phyloP scores from a whole-genome alignment of 257 asterid species.

The Solanum phureja region DNA sequence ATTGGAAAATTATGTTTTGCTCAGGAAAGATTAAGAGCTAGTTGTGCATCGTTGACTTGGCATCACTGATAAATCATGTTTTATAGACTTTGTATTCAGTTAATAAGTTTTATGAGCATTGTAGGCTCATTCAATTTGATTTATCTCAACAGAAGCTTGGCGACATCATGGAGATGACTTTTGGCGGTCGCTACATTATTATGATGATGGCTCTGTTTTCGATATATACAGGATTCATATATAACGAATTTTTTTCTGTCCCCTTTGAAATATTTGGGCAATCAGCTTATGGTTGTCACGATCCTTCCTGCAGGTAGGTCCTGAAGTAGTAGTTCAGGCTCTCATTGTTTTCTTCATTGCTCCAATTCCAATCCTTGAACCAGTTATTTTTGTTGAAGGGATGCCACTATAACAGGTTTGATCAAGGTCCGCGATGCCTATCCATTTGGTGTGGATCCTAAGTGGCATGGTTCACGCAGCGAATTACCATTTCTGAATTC shows the following conservation, averaged over 20 bases:
- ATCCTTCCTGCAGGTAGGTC: slow-evolving; percentile 53
- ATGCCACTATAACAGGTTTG: slow-evolving; percentile 41
- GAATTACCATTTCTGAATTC: slow-evolving; percentile 64
- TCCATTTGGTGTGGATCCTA: slow-evolving; percentile 63
- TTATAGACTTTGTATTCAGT: not conserved
- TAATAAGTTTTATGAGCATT: not conserved
- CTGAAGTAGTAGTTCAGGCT: not conserved
- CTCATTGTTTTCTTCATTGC: not conserved
- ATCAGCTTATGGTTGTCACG: slow-evolving; percentile 50
- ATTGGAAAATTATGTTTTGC: not conserved
- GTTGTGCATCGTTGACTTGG: not conserved
- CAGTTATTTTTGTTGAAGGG: slow-evolving; percentile 20
- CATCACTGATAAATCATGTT: not conserved
- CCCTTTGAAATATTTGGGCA: slow-evolving; percentile 52
- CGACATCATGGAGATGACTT: slow-evolving; percentile 62
- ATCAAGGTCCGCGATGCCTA: slow-evolving; percentile 39
- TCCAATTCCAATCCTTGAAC: slow-evolving; percentile 1
- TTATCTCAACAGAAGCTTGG: slow-evolving; percentile 45
- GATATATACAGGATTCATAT: slow-evolving; percentile 53
- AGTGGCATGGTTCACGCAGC: slow-evolving; percentile 58
- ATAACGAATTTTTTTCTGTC: slow-evolving; percentile 58
- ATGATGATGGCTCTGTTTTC: slow-evolving; percentile 65
- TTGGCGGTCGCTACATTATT: slow-evolving; percentile 63
- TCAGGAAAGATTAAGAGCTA: not conserved
- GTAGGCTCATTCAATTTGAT: not conserved